phyloP scores from a whole-genome alignment of 129 eudicot genomes.

The Oenanthe sinensis region DNA sequence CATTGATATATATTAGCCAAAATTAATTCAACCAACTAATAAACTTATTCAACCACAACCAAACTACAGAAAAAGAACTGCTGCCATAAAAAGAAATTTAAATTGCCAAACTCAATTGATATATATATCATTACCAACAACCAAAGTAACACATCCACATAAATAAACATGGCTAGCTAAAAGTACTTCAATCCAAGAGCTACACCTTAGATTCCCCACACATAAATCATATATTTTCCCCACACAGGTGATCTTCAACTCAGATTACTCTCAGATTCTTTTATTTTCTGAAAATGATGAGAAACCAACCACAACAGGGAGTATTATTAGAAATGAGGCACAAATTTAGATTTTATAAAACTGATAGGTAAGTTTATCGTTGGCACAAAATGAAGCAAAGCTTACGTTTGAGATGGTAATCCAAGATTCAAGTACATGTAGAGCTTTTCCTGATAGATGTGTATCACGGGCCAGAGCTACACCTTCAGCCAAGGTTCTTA shows the following conservation, averaged over 20 bases:
- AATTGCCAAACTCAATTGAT: too few species aligned
- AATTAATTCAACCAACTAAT: too few species aligned
- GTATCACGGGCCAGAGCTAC: constrained; percentile 70
- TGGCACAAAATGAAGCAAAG: not conserved
- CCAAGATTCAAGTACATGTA: constrained; percentile 53
- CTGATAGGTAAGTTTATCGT: not conserved
- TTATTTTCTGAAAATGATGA: not conserved
- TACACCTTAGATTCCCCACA: too few species aligned
- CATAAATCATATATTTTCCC: not conserved
- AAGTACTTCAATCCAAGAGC: too few species aligned
- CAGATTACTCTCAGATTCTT: constrained; percentile 1
- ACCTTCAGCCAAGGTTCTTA: constrained; percentile 54
- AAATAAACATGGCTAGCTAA: too few species aligned
- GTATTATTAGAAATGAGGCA: not conserved
- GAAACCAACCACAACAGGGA: not conserved
- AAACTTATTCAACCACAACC: too few species aligned
- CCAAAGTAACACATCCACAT: too few species aligned
- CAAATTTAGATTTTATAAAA: not conserved
- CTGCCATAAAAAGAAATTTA: too few species aligned
- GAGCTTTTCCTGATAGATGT: constrained; percentile 60
- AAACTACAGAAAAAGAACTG: too few species aligned
- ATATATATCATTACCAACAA: too few species aligned
- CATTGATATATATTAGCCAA: too few species aligned
- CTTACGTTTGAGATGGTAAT: constrained; percentile 45
- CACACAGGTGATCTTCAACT: not conserved